Percentiles rank a stretch among this genome's conserved stretches.
Evolutionary conservation across 257 asterid genomes (phyloP).

Genomic region (Voacanga thouarsii): DNA sequence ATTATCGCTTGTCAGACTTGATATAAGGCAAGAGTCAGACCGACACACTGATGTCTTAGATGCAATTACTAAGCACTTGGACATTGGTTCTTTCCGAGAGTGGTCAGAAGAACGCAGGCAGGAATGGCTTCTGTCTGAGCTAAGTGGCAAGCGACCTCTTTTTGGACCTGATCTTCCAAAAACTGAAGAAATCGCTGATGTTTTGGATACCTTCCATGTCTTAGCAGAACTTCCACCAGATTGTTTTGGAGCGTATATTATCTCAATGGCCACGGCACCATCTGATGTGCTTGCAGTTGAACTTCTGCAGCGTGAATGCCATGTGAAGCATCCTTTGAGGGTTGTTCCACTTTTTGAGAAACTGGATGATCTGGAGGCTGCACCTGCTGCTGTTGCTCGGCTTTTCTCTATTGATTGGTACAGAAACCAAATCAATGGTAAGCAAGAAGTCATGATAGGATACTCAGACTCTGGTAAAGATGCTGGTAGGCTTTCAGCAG

Average conservation of each 20-base stretch:
- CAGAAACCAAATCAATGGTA: conserved; percentile 41
- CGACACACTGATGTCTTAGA: conserved; percentile 51
- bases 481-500: conserved; percentile 56
- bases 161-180: conserved; percentile 48
- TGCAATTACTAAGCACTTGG: conserved; percentile 45
- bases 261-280: conserved; percentile 52
- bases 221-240: conserved; percentile 48
- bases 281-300: conserved; percentile 56
- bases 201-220: conserved; percentile 49
- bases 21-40: conserved; percentile 53
- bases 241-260: conserved; percentile 48
- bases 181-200: conserved; percentile 50
- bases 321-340: conserved; percentile 39
- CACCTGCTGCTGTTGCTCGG: conserved; percentile 54
- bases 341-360: conserved; percentile 59
- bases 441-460: conserved; percentile 60
- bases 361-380: conserved; percentile 43
- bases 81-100: conserved; percentile 45
- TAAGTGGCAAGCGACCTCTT: conserved; percentile 49
- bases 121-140: conserved; percentile 53
- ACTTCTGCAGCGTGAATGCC: conserved; percentile 53
- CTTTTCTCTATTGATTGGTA: conserved; percentile 58
- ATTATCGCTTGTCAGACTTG: conserved; percentile 48
- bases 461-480: conserved; percentile 63
- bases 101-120: conserved; percentile 49